Base-by-base conservation (phyloP, 1,284 basidiomycete genomes). In the Apiotrichum laibachii region DNA sequence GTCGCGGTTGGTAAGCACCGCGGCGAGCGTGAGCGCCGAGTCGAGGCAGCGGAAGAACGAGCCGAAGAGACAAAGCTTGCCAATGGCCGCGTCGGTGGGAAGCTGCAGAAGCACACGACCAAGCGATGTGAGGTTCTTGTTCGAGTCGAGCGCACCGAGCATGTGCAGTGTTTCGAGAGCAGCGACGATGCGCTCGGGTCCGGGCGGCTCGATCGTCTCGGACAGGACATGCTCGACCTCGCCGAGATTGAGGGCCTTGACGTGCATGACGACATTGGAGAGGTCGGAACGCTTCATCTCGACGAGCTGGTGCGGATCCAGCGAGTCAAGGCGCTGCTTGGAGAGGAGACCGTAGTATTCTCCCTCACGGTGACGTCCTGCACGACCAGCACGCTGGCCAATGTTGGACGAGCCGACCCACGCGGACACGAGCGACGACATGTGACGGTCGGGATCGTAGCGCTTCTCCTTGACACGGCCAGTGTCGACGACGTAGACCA, bases 221-320 rank as follows among this genome's bases (percentile, higher is more conserved):
- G 85, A 86, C 19, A 98, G 81, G 26, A 97, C 92, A 58, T 93
- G 88, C 72, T 96, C 90, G 19, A 91, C 90, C 53, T 86, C 86
- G 8, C 92, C 89, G 74, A 97, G 90, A 71, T 93, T 88, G 49
- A 97, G 84, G n/a, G 93, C 94, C 72, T 96, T 98, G 79, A 98
- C 86, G 74, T 95, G 93, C 94, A 96, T 94, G 33, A 92, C 90
- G 53, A 94, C 88, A 71, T 92, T 91, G 74, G 86, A 92, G 67
- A 93, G 76, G 77, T 93, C 90, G n/a, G 88, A 86, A 35, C 93
- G 85, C 78, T 92, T 93, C 92, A 98, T 98, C 79, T 97, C 94
- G 43, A 97, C 94, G 0, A 87, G 88, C 77, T 94, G 92, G 72
- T 96, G 88, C 39, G 90, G 84, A 60, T 86, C 83, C 48, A 97